phyloP scores from a whole-genome alignment of 106 monocot genomes.

The Ottelia alismoides region DNA sequence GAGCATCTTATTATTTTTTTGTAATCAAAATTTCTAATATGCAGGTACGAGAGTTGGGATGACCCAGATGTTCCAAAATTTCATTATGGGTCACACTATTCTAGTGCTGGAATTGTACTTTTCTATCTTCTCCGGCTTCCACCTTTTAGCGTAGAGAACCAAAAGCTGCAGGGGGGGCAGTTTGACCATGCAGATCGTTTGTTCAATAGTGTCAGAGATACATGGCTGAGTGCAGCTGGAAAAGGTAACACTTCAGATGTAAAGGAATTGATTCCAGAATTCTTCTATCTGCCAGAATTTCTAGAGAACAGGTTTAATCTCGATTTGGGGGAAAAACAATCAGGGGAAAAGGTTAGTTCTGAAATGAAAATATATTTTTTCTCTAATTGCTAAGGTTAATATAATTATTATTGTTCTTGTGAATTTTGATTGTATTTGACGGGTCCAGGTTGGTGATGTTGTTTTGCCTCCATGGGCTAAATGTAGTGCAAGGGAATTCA shows the following conservation, averaged over 20 bases:
- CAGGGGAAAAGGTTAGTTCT: slow-evolving; percentile 77
- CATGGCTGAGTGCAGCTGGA: slow-evolving; percentile 93
- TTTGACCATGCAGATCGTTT: slow-evolving; percentile 97
- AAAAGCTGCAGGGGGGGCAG: slow-evolving; percentile 91
- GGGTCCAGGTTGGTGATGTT: slow-evolving; percentile 79
- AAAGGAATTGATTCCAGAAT: slow-evolving; percentile 94
- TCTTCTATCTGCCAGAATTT: slow-evolving; percentile 96
- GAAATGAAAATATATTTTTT: not conserved
- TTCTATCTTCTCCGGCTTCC: slow-evolving; percentile 93
- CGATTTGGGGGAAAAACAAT: slow-evolving; percentile 94
- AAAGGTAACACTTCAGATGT: slow-evolving; percentile 98
- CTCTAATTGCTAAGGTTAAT: not conserved
- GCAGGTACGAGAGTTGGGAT: slow-evolving; percentile 97
- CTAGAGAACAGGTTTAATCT: slow-evolving; percentile 77
- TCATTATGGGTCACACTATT: slow-evolving; percentile 98
- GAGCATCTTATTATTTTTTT: slow-evolving; percentile 23
- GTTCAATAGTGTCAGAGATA: slow-evolving; percentile 84
- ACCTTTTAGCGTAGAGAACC: slow-evolving; percentile 85
- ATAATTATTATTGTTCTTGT: not conserved
- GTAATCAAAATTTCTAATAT: not conserved
- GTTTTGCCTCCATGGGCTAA: slow-evolving; percentile 90
- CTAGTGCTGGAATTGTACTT: slow-evolving; percentile 93
- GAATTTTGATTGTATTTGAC: not conserved
- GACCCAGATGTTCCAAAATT: slow-evolving; percentile 98
- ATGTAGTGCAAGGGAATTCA: slow-evolving; percentile 88